These are phyloP conservation scores for Blastobotrys muscicola DNA, from an alignment of 805 yeast species.

Conservation along the genomic window DNA sequence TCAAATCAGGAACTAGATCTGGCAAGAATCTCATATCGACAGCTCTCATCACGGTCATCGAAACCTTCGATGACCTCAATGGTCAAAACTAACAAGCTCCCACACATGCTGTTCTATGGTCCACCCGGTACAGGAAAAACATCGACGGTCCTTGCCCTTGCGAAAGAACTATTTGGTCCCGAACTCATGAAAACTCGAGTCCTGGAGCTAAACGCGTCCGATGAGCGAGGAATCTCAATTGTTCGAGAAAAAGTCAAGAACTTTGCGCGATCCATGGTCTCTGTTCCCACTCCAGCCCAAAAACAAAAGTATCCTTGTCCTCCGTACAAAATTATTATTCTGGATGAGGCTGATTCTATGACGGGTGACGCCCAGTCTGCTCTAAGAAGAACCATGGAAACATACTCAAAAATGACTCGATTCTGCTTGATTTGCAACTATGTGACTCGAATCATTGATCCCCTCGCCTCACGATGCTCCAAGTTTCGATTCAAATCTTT, in stretches of 20 bases:
- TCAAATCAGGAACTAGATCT: no score
- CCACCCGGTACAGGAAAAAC: conserved; percentile 97
- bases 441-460: conserved; percentile 93
- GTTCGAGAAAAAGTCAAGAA: conserved; percentile 96
- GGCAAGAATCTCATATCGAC: no score
- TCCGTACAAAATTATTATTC: conserved; percentile 83
- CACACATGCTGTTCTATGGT: conserved; percentile 84
- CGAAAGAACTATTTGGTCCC: conserved; percentile 87
- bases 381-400: conserved; percentile 76
- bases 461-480: conserved; percentile 92
- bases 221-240: conserved; percentile 95
- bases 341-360: conserved; percentile 87
- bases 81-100: conserved; percentile 14
- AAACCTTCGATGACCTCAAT: neutral
- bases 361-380: conserved; percentile 96
- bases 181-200: conserved; percentile 77
- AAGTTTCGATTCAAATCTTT: conserved; percentile 83
- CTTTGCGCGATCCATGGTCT: conserved; percentile 79
- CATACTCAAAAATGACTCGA: conserved; percentile 79
- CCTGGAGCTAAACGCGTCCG: conserved; percentile 89
- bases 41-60: no score
- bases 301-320: conserved; percentile 82
- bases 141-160: conserved; percentile 78
- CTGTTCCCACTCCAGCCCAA: conserved; percentile 68
- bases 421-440: conserved; percentile 94